Evolutionary conservation across 768 basidiomycete species (phyloP), one percentile per base, ranked within the genome.

Genomic region (Phlegmacium glaucopus): DNA sequence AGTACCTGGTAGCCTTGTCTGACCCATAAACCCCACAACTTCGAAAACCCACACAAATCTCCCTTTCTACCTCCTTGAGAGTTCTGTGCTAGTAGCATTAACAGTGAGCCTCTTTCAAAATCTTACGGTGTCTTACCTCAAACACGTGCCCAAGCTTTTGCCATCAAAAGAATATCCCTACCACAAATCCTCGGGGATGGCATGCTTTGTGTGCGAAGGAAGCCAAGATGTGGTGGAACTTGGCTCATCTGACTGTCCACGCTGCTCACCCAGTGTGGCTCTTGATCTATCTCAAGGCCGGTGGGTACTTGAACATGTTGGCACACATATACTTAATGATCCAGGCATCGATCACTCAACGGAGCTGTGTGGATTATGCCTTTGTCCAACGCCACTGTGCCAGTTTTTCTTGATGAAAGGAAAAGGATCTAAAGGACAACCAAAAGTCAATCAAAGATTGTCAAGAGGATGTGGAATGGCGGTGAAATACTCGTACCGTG

Each of bases 281-380:
- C 57, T 59, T 11, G 46, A 56, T 32, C 37, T 51, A 16, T 37
- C 39, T 2, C 49, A 58, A 39, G 51, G 42, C 10, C 62, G 55
- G 10, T 47, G 49, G 1, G 47, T 66, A 1, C 46, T 68, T 1
- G 53, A 61, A 16, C 66, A 68, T 37, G 57, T 60, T 3, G 62
- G 57, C 3, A 48, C 58, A 2, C 64, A 66, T 40, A 59, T 65
- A 28, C 59, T 64, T 13, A 30, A 54, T 44, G 62, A 65, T 41
- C 38, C 56, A 1, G 26, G 16, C 4, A 10, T 61, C 7, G 32
- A 52, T 18, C 44, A 34, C 3, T 48, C 49, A 4, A 15, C 15
- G 2, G 47, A 59, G 38, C 58, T 55, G 2, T 67, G 66, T 40
- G 56, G 64, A 1, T 39, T 67, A 4, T 67, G 63, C 41, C 53